Conservation (phyloP, 1,284 basidiomycete species). For the Apiotrichum brassicae region DNA sequence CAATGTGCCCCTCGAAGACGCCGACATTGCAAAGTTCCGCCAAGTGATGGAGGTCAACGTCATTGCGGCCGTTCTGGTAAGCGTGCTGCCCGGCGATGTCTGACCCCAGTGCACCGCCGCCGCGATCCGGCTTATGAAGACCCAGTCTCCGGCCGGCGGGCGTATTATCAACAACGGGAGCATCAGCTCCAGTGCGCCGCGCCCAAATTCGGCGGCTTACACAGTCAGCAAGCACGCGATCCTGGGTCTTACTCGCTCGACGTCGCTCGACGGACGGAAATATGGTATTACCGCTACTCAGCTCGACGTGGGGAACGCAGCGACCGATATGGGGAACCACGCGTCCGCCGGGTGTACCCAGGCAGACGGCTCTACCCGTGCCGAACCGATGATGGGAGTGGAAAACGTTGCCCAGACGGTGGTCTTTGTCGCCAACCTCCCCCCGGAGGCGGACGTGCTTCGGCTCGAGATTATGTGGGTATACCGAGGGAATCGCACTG, state of each 20-base stretch:
- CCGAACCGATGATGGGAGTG: constrained; percentile 52
- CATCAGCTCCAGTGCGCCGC: constrained; percentile 64
- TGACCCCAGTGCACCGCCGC: constrained; percentile 56
- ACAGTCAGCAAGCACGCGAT: constrained; percentile 73
- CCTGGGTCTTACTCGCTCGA: constrained; percentile 64
- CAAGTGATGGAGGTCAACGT: constrained; percentile 65
- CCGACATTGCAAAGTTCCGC: constrained; percentile 58
- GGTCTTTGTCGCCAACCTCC: constrained; percentile 62
- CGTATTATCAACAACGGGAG: constrained; percentile 80
- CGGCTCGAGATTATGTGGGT: constrained; percentile 56
- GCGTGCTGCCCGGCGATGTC: not conserved
- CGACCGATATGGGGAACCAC: constrained; percentile 55
- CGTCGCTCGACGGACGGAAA: constrained; percentile 65
- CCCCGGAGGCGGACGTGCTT: constrained; percentile 62
- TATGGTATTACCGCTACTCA: constrained; percentile 69
- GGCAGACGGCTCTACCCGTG: constrained; percentile 57
- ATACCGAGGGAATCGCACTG: not conserved
- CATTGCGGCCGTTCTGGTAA: constrained; percentile 57
- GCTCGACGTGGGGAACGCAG: constrained; percentile 72
- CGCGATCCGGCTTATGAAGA: constrained; percentile 65
- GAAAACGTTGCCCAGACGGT: constrained; percentile 64
- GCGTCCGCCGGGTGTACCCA: constrained; percentile 55
- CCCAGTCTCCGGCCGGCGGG: constrained; percentile 63
- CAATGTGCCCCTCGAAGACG: constrained; percentile 55
- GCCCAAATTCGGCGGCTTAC: constrained; percentile 59